Evolutionary conservation across 805 yeast species (phyloP).

Genomic region (Metschnikowia arizonensis): DNA sequence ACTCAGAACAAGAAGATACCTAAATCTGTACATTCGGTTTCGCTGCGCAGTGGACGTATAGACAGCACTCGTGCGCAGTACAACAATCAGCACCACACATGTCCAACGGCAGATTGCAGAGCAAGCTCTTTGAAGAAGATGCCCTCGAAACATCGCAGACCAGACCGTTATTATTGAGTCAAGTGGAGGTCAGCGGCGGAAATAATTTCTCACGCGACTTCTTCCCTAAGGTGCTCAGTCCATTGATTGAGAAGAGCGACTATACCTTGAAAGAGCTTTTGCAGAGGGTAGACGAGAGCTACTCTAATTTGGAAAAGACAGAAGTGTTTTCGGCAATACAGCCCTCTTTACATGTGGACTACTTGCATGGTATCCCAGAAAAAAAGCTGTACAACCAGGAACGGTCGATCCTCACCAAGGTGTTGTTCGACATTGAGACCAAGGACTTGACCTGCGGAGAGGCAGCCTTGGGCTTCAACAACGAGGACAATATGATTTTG

Average conservation of each 20-base stretch:
- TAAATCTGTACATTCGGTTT: too few relatives aligned
- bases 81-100: not conserved
- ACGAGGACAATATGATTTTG: constrained; percentile 36
- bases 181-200: constrained; percentile 40
- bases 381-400: constrained; percentile 31
- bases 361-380: constrained; percentile 24
- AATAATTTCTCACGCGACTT: constrained; percentile 43
- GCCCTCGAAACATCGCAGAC: constrained; percentile 27
- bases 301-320: constrained; percentile 37
- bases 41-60: too few relatives aligned
- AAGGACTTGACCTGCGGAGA: constrained; percentile 35
- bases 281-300: constrained; percentile 27
- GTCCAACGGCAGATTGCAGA: constrained; percentile 6
- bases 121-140: constrained; percentile 26
- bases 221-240: constrained; percentile 43
- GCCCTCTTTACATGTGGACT: constrained; percentile 41
- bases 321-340: constrained; percentile 42
- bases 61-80: not conserved
- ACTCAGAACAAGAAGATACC: too few relatives aligned
- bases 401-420: constrained; percentile 44
- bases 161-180: constrained; percentile 34
- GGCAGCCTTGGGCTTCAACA: constrained; percentile 33
- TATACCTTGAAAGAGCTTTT: constrained; percentile 43
- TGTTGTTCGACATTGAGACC: constrained; percentile 39
- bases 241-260: constrained; percentile 39